phyloP scores from a whole-genome alignment of 768 basidiomycete species.

The Hygrocybe punicea region DNA sequence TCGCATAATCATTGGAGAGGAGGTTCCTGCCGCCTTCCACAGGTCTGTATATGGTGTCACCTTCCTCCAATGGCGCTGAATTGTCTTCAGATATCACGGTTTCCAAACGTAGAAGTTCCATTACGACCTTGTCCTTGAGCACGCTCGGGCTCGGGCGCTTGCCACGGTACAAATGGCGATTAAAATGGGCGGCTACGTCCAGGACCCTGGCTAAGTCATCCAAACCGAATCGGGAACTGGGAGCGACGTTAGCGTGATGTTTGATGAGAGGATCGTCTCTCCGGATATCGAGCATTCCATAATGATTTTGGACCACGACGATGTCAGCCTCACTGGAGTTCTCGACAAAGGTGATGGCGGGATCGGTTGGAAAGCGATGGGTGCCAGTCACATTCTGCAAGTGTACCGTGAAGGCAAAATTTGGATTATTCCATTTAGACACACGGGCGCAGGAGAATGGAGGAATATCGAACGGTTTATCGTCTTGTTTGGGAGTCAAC shows the following conservation, averaged over 20 bases:
- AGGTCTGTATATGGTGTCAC: conserved; percentile 11
- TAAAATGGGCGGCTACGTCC: conserved; percentile 20
- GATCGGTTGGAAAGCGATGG: not conserved
- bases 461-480: not conserved
- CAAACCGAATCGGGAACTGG: not conserved
- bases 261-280: not conserved
- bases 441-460: not conserved
- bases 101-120: not conserved
- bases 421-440: conserved; percentile 3
- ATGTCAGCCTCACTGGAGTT: not conserved
- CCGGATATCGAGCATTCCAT: not conserved
- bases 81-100: too few species aligned
- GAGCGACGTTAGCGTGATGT: not conserved
- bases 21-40: conserved; percentile 23
- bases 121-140: conserved; percentile 15
- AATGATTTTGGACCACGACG: too few species aligned
- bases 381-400: not conserved
- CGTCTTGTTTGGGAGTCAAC: not conserved
- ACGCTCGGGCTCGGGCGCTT: not conserved
- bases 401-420: not conserved
- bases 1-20: conserved; percentile 22
- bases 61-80: not conserved
- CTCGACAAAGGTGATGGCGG: not conserved
- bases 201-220: not conserved
- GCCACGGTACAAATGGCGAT: conserved; percentile 23